Conservation (phyloP, 768 basidiomycete species). For the Gloeopeniophorella convolvens region DNA sequence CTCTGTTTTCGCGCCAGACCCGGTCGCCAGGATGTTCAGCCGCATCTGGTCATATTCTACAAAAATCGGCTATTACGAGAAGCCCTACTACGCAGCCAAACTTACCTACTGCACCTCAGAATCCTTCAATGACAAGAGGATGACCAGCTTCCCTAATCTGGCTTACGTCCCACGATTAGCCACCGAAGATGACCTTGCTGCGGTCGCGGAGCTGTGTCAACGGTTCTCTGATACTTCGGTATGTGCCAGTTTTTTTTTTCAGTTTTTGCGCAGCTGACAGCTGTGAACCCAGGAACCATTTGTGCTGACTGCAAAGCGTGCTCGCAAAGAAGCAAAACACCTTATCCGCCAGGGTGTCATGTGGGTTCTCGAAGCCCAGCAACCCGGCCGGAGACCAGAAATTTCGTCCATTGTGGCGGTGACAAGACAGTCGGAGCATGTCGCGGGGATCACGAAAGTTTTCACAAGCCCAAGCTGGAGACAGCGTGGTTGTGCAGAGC, state of each 20-base stretch:
- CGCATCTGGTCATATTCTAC: conserved; percentile 43
- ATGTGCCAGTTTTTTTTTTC: conserved; percentile 23
- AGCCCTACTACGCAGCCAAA: conserved; percentile 58
- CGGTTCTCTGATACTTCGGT: conserved; percentile 57
- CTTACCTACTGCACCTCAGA: conserved; percentile 47
- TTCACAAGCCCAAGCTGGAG: neutral
- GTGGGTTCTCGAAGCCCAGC: conserved; percentile 55
- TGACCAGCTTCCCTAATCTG: conserved; percentile 13
- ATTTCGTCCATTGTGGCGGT: conserved; percentile 64
- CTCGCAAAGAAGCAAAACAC: conserved; percentile 43
- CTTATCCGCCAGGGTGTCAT: conserved; percentile 42
- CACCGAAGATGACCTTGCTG: conserved; percentile 24
- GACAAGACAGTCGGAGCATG: conserved; percentile 49
- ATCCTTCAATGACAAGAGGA: conserved; percentile 26
- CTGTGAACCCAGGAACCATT: conserved; percentile 45
- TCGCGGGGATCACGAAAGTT: conserved; percentile 51
- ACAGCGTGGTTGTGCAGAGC: conserved; percentile 47
- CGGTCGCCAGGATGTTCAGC: conserved; percentile 41
- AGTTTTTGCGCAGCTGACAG: neutral
- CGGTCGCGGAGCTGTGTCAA: conserved; percentile 43
- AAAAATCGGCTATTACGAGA: conserved; percentile 29
- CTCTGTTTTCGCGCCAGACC: conserved; percentile 56
- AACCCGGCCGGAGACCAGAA: conserved; percentile 25
- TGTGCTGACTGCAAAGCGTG: conserved; percentile 34
- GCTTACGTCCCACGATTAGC: conserved; percentile 42